phyloP scores from a whole-genome alignment of 495 filamentous ascomycete species.

The Lophium mytilinum region DNA sequence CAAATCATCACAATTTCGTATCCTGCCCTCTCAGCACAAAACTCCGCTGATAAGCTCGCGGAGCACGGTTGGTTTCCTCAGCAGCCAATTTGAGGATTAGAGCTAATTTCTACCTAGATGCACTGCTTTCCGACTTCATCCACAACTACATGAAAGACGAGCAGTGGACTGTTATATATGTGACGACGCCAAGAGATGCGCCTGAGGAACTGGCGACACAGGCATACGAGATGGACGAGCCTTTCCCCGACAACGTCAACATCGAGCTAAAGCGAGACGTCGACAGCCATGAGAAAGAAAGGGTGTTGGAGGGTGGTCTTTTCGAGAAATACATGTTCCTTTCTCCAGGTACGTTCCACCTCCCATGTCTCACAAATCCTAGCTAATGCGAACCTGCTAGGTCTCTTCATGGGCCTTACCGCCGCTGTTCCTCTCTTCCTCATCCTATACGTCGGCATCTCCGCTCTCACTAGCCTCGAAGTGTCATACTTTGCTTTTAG shows the following conservation, averaged over 20 bases:
- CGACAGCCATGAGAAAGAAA: slow-evolving; percentile 29
- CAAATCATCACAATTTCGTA: slow-evolving; percentile 46
- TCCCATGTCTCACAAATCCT: slow-evolving; percentile 5
- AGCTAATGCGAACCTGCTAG: slow-evolving; percentile 33
- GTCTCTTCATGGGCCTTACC: slow-evolving; percentile 75
- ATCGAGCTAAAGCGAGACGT: slow-evolving; percentile 55
- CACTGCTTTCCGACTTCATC: slow-evolving; percentile 51
- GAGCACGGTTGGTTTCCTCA: background rate
- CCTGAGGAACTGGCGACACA: slow-evolving; percentile 2
- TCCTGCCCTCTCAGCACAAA: slow-evolving; percentile 38
- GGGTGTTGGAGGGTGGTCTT: slow-evolving; percentile 43
- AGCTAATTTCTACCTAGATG: slow-evolving; percentile 39
- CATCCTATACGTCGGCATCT: slow-evolving; percentile 71
- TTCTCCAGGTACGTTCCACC: slow-evolving; percentile 49
- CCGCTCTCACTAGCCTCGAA: slow-evolving; percentile 67
- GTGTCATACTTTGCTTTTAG: slow-evolving; percentile 92
- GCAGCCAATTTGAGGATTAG: slow-evolving; percentile 13
- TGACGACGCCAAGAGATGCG: slow-evolving; percentile 39
- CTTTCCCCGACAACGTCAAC: slow-evolving; percentile 44
- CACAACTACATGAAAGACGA: slow-evolving; percentile 41
- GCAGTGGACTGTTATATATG: slow-evolving; percentile 57
- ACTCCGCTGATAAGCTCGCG: background rate
- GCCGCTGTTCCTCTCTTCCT: slow-evolving; percentile 58
- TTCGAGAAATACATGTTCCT: slow-evolving; percentile 93
- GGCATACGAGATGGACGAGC: slow-evolving; percentile 45